Evolutionary conservation across 768 basidiomycete species (phyloP), one percentile per base, ranked within the genome.

Genomic region (Mycena indigotica): DNA sequence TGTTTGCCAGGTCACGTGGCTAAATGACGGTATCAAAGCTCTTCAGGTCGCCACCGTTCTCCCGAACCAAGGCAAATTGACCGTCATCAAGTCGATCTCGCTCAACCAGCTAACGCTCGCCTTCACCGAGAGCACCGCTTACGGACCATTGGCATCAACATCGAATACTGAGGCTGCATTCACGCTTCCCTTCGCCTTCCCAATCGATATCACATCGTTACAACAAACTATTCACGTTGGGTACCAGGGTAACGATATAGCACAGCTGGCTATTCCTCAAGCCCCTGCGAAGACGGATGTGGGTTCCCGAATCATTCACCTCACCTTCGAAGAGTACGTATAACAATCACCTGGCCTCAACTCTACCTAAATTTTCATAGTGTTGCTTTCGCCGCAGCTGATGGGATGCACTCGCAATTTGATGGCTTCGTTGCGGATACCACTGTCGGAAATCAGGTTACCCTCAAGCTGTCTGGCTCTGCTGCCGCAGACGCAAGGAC

Each of bases 11-110:
- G 86, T 86, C 13, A 80, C 82, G 3, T 91, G 88, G 89, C 72
- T 91, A 23, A 88, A 89, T 63, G 80, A 84, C 49, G 89, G 82
- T 24, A 88, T 91, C 67, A 82, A 86, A 70, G 75, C 76, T 26
- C 80, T 91, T 16, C 72, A 77, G 51, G 76, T 91, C 2, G 75
- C 75, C 4, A 82, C 88, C 0, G 73, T 81, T 24, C 75, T 91
- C 29, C 88, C 87, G 3, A 86, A 86, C 63, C 80, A 75, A 49
- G 88, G 89, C 16, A 72, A 76, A 15, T 77, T 85, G 55, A 69
- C 83, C 21, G 73, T 91, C 63, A 90, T 91, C 68, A 80, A 84
- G 64, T 81, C 83, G 3, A 85, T 91, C 60, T 66, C 67, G 48
- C 75, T 91, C 38, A 82, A 86, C 56, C 73, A 88, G 62, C 72